phyloP scores from a whole-genome alignment of 139 green algal species.

The Closterium sp. region DNA sequence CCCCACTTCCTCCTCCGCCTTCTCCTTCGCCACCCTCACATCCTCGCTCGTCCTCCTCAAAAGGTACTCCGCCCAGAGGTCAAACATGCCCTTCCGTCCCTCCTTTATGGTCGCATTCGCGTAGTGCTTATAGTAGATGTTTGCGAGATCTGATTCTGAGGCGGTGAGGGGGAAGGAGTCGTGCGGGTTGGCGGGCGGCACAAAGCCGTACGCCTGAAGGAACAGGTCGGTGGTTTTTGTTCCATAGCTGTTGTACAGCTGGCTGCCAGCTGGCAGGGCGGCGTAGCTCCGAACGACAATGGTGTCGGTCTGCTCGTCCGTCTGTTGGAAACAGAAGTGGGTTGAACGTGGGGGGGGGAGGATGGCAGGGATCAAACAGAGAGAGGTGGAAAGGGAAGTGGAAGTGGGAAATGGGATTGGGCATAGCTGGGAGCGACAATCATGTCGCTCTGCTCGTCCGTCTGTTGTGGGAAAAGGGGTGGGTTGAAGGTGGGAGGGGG shows the following conservation, averaged over 20 bases:
- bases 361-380: no score
- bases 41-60: not conserved
- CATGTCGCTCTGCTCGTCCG: no score
- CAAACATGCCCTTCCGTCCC: not conserved
- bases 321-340: no score
- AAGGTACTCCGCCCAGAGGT: not conserved
- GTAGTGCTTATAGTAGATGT: not conserved
- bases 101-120: not conserved
- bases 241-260: not conserved
- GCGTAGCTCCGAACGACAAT: not conserved
- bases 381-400: no score
- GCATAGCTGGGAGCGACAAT: no score
- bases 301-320: not conserved
- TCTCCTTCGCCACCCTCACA: not conserved
- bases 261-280: not conserved
- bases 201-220: not conserved
- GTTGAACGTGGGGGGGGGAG: no score
- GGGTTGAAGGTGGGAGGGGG: no score
- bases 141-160: not conserved
- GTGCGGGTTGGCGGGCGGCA: not conserved
- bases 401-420: no score
- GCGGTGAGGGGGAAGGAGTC: not conserved
- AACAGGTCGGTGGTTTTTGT: not conserved
- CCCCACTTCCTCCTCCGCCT: not conserved
- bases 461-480: no score